Evolutionary conservation across 129 eudicot species (phyloP), one percentile per base, ranked within the genome.

Genomic region (Chrysanthemum makinoi): DNA sequence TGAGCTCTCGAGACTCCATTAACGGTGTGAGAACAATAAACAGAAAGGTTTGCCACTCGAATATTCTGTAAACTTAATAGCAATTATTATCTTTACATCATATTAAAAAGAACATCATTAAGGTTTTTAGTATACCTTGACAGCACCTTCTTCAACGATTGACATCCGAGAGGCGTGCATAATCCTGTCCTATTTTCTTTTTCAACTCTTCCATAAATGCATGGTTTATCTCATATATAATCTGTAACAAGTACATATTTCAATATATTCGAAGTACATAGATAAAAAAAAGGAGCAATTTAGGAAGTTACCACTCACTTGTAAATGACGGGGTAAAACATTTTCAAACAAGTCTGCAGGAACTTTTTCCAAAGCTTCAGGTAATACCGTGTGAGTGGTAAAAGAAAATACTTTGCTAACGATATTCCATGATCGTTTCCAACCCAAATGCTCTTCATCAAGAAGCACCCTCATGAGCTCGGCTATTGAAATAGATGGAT

Each of bases 81-180:
- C n/a, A 61, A 24, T 22, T 61, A 47, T 47, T 61, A 72, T 46
- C 18, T 16, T 43, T n/a, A 35, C 52, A 16, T 72, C 54, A 49
- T 22, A 26, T 22, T 22, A 46, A 46, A 1, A 20, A 58, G 16
- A 6, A 16, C 5, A 48, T 28, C 12, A 54, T 43, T 5, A 26
- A 20, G 11, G 22, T 66, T 54, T 19, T 24, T 15, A 2, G 17
- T 20, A 46, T 81, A 85, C 89, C 86, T 85, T 85, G 65, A 75
- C 77, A 78, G 86, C 75, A 77, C 89, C 89, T 75, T 85, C 89
- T 79, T 85, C 89, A 50, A 85, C 54, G 44, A 85, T 85, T n/a
- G 89, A 85, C 86, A 85, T 75, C 26, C 86, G 68, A 55, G 89
- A 81, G 57, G 3, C 84, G 79, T 14, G 9, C 83, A 58, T 81